These are phyloP conservation scores for Lipomyces mesembrius DNA, from an alignment of 805 yeast genomes.

Conservation along the genomic window DNA sequence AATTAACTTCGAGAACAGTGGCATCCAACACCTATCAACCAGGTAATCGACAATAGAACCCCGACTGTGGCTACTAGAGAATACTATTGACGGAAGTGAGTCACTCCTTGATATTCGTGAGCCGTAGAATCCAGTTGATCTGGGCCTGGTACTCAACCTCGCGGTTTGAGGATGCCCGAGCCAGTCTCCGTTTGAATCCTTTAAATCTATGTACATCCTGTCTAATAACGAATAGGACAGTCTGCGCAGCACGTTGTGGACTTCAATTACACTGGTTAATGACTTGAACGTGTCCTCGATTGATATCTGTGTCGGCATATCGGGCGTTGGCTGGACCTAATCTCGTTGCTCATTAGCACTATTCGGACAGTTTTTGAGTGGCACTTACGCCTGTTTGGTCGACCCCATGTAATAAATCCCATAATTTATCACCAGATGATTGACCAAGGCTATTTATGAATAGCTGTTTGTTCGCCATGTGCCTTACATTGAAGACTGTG, in stretches of 20 bases:
- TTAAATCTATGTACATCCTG: slow-evolving; percentile 14
- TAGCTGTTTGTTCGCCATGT: not conserved
- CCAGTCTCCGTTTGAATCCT: slow-evolving; percentile 10
- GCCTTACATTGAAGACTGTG: slow-evolving; percentile 8
- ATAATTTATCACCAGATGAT: slow-evolving; percentile 8
- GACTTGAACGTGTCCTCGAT: slow-evolving; percentile 18
- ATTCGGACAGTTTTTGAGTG: not conserved
- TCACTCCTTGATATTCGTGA: slow-evolving; percentile 12
- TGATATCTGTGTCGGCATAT: slow-evolving; percentile 21
- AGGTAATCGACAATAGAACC: slow-evolving; percentile 7
- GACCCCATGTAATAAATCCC: slow-evolving; percentile 21
- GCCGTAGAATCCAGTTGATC: slow-evolving; percentile 4
- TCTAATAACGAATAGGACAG: slow-evolving; percentile 6
- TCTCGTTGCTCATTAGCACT: not conserved
- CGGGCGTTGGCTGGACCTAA: slow-evolving; percentile 14
- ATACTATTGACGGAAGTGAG: slow-evolving; percentile 9
- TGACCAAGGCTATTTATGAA: slow-evolving; percentile 9
- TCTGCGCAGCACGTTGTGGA: slow-evolving; percentile 1
- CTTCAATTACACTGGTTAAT: not conserved
- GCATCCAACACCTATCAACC: slow-evolving; percentile 11
- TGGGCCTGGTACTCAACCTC: slow-evolving; percentile 10
- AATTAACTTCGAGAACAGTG: slow-evolving; percentile 12
- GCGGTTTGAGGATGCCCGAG: slow-evolving; percentile 11
- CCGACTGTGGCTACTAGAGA: not conserved
- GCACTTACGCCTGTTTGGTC: slow-evolving; percentile 9